Base-by-base conservation (phyloP, 768 basidiomycete species). In the Kondoa malvinella region DNA sequence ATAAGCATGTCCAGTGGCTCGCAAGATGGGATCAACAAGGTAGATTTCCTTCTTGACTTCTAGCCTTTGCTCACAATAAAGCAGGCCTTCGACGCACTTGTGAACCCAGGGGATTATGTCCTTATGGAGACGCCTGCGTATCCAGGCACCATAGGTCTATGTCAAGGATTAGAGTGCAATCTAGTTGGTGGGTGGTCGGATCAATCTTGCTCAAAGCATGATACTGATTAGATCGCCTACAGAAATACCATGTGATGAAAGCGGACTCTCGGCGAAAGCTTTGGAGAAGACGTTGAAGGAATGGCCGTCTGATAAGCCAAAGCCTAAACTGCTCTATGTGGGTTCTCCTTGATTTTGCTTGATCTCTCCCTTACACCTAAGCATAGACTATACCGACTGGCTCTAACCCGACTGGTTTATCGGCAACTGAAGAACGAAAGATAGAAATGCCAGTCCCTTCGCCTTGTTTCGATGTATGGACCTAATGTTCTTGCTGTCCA, bases 21-120 rank as follows among this genome's bases (percentile, higher is more conserved):
- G 57, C 92, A 95, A 77, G 91, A 95, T 79, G 75, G 90, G 71
- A 83, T 96, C 63, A 86, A 81, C 79, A 95, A 92, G 83, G 90
- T 87, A 65, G 2, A 79, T 72, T 21, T 25, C 64, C 40, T 27
- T n/a, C 34, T 57, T 3, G 56, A 56, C 60, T 64, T 26, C 29
- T 31, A 34, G 15, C 8, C 33, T 65, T 30, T 21, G 34, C 65
- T 34, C 21, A 31, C 15, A 12, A 14, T 33, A n/a, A 1, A 15
- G 33, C 67, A 94, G 89, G 86, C 86, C 30, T 82, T 89, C 68
- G 75, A 81, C 25, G 82, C 85, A 3, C 77, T 94, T 59, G 78
- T 89, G 21, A 85, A 90, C 74, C 84, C 83, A 2, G 90, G 88
- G 15, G 91, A 95, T 75, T 76, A 85, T 2, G 79, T 92, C 30